Evolutionary conservation across 148 eudicot genomes (phyloP), one percentile per base, ranked within the genome.

Genomic region (Salicornia ramosissima): DNA sequence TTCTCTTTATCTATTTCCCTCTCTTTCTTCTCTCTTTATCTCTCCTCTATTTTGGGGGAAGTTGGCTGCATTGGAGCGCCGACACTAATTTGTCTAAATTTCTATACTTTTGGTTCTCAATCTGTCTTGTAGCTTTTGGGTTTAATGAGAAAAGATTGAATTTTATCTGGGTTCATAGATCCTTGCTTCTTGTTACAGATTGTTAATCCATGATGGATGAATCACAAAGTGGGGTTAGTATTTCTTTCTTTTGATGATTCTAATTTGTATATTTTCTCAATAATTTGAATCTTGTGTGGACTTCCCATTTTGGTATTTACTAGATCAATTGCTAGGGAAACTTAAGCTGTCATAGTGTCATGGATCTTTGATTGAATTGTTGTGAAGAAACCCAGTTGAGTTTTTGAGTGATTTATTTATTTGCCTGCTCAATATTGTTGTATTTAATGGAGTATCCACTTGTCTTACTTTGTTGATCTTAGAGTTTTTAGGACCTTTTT

Each of bases 151-250:
- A 72, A 30, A 53, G 64, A 54, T 72, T 42, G 52, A 54, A 28
- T 36, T 64, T 55, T 64, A n/a, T n/a, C n/a, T 64, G 40, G 69
- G 69, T 31, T 45, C 15, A 42, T 64, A 25, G 69, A 64, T 72
- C 53, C 30, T 72, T 52, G 42, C 6, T 72, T 51, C 18, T 54
- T 18, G 6, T 62, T 14, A 34, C 36, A 25, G 68, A 47, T 71
- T 2, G 1, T 29, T 57, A 30, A 57, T 5, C 57, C 30, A 58
- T 71, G 43, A 64, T 72, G 75, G 75, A 72, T 63, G 75, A 72
- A 11, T 72, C 75, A 1, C 69, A 72, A 42, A 18, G 31, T 40
- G 75, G 53, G 75, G 75, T 72, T 72, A 53, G 75, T 64, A 10
- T 72, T 42, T 64, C 63, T 5, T 40, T 25, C n/a, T 24, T 12